Base-by-base conservation (phyloP, 176 grass and related monocot species). In the Urochloa ruziziensis region DNA sequence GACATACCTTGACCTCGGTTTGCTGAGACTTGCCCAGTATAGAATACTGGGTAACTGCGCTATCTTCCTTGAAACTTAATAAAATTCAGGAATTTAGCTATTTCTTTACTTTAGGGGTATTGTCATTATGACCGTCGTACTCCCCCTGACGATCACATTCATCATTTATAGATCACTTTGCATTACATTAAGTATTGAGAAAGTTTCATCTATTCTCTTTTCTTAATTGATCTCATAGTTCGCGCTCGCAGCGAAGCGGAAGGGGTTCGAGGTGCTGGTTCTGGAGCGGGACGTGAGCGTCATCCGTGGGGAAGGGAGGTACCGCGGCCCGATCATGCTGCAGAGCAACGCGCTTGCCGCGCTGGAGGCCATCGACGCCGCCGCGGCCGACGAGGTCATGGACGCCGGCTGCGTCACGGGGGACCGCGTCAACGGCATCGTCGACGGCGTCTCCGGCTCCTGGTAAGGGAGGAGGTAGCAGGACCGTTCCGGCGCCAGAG, bases 271-370 rank as follows among this genome's bases (percentile, higher is more conserved):
- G 42, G 94, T 97, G 80, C 25, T 94, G 62, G 94, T 97, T 48
- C 87, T 97, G 33, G 94, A 97, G 90, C 86, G 77, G 85, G 92
- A 97, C 84, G 25, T 91, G 72, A 97, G 88, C 83, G 92, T 92
- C 42, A 33, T 97, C 33, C 88, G 94, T 66, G 94, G 94, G 68
- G 94, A 97, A 34, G 94, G 94, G 24, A 89, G 71, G 85, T 94
- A 92, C 88, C 84, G 94, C 46, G 94, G 94, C 1, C 94, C 94
- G 63, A 97, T 97, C 86, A 92, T 94, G 90, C 85, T 97, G 73
- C 92, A 97, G 86, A 97, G 94, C 86, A 97, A 97, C 85, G 94
- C 94, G 51, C 86, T 97, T 44, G 94, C 94, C 19, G 90, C 66
- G 69, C 89, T 97, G 56, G 92, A 97, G 85, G 88, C 88, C 57